Conservation (phyloP, 371 early-diverging fungal species). For the Funneliformis caledonium region DNA sequence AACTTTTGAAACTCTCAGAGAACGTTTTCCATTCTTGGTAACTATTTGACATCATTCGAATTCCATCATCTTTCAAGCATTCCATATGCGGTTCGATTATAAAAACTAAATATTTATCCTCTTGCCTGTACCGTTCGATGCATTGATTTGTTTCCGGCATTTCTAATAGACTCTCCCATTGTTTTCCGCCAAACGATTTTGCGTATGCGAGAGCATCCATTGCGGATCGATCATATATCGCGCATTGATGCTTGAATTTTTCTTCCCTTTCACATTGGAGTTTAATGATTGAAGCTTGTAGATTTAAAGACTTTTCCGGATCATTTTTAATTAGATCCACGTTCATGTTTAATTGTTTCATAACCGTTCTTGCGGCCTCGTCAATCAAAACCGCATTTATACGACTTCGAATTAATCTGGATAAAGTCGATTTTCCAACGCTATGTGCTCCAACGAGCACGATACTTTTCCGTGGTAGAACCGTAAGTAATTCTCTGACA, state of each 20-base stretch:
- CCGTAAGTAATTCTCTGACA: background rate
- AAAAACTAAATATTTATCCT: background rate
- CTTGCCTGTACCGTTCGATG: background rate
- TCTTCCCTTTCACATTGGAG: background rate
- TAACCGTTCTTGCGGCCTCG: background rate
- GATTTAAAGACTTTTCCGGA: background rate
- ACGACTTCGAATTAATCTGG: background rate
- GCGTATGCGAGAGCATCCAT: background rate
- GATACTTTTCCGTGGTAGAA: background rate
- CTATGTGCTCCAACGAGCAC: constrained; percentile 1
- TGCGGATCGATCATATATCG: background rate
- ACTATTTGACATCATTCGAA: background rate
- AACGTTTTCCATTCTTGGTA: background rate
- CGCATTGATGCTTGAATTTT: background rate
- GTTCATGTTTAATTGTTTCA: background rate
- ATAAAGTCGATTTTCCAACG: background rate
- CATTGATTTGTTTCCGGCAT: background rate
- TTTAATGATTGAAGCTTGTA: background rate
- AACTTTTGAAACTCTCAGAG: background rate
- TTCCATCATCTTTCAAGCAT: background rate
- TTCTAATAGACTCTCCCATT: background rate
- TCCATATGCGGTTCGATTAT: background rate
- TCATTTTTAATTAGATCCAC: background rate
- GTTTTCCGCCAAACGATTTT: background rate
- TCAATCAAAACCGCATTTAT: background rate